phyloP scores from a whole-genome alignment of 2,329 filamentous ascomycete species.

The Pestalotiopsis sp. region DNA sequence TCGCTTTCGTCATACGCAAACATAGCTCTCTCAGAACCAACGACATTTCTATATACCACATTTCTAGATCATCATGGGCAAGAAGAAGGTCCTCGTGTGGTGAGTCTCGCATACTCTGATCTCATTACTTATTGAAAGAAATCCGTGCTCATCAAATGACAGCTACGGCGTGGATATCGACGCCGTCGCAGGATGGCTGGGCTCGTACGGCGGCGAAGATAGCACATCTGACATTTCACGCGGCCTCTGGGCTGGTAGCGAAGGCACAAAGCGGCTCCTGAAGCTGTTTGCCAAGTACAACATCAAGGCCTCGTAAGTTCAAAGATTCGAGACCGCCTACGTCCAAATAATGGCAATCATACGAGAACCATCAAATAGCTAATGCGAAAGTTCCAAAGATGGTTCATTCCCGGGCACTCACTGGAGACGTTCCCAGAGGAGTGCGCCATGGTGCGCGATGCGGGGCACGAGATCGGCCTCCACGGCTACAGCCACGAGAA shows the following conservation, averaged over 20 bases:
- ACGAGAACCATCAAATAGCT: background rate
- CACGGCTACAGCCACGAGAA: slow-evolving; percentile 80
- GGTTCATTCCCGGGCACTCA: slow-evolving; percentile 53
- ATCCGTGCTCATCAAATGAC: background rate
- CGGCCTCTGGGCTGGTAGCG: slow-evolving; percentile 72
- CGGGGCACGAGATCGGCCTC: slow-evolving; percentile 53
- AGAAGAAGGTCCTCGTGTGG: slow-evolving; percentile 14
- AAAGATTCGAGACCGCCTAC: background rate
- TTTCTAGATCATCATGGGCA: slow-evolving; percentile 3
- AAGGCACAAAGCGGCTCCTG: slow-evolving; percentile 66
- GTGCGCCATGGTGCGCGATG: slow-evolving; percentile 45
- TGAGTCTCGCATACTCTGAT: slow-evolving; percentile 15
- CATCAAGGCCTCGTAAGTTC: slow-evolving; percentile 56
- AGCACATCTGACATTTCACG: slow-evolving; percentile 72
- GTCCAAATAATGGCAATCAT: background rate
- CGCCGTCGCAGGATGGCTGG: slow-evolving; percentile 76
- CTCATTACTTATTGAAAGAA: background rate
- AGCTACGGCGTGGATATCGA: slow-evolving; percentile 75
- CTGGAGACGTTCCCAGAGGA: slow-evolving; percentile 53
- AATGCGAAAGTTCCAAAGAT: slow-evolving; percentile 31
- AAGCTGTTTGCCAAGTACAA: slow-evolving; percentile 71
- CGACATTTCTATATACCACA: background rate
- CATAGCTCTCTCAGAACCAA: background rate
- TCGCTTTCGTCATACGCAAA: background rate
- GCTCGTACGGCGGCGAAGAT: slow-evolving; percentile 75